Conservation (phyloP, 768 basidiomycete species). For the Fomitopsis serialis region DNA sequence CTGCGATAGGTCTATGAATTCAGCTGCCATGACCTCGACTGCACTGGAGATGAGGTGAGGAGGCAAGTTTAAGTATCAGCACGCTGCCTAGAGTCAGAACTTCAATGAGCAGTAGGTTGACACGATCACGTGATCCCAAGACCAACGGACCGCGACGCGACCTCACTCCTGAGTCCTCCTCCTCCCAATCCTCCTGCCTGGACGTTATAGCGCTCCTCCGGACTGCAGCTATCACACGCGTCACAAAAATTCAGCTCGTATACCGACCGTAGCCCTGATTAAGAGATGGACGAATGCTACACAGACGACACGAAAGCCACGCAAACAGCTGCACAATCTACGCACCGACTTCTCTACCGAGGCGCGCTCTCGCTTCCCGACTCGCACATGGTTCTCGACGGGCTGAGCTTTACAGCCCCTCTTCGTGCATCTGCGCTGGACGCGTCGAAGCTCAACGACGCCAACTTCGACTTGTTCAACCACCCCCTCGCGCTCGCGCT, state of each 20-base stretch:
- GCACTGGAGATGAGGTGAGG: too few species aligned
- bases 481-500: conserved; percentile 68
- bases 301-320: background rate
- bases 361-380: conserved; percentile 72
- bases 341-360: conserved; percentile 64
- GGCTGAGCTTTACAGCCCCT: conserved; percentile 52
- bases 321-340: conserved; percentile 3
- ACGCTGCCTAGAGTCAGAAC: too few species aligned
- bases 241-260: too few species aligned
- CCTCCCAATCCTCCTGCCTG: too few species aligned
- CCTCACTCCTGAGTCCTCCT: too few species aligned
- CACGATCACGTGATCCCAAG: too few species aligned
- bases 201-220: too few species aligned
- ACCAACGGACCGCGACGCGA: too few species aligned
- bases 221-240: too few species aligned
- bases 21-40: background rate
- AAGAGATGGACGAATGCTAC: background rate
- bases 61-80: too few species aligned
- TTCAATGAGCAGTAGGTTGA: too few species aligned
- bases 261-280: too few species aligned
- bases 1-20: conserved; percentile 52
- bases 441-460: background rate
- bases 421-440: background rate
- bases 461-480: conserved; percentile 38
- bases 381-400: conserved; percentile 67